phyloP scores from a whole-genome alignment of 2,329 filamentous ascomycete species.

The Orbilia brochopaga region DNA sequence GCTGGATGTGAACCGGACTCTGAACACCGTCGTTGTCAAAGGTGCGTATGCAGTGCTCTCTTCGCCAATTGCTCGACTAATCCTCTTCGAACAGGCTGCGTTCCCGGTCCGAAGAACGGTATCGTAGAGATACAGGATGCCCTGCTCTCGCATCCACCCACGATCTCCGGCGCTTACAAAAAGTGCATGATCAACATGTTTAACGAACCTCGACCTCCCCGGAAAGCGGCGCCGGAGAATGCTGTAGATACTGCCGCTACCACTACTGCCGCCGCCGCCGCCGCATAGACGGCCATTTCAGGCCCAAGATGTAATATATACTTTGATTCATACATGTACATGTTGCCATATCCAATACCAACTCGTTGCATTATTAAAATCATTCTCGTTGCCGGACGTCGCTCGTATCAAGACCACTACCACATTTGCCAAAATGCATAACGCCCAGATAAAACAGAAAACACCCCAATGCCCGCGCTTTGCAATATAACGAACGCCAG shows the following conservation, averaged over 20 bases:
- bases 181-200: slow-evolving; percentile 21
- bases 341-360: too few species aligned
- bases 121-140: slow-evolving; percentile 87
- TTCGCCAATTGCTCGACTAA: background rate
- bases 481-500: background rate
- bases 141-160: slow-evolving; percentile 34
- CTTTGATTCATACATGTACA: too few species aligned
- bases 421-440: background rate
- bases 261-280: background rate
- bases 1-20: slow-evolving; percentile 82
- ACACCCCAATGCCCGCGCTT: background rate
- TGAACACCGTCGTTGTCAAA: slow-evolving; percentile 86
- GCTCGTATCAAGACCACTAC: too few species aligned
- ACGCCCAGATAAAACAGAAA: background rate
- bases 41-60: slow-evolving; percentile 61
- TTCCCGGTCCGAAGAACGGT: slow-evolving; percentile 86
- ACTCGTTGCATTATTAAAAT: too few species aligned
- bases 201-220: too few species aligned
- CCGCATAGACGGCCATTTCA: too few species aligned
- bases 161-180: slow-evolving; percentile 34
- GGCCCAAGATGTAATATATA: too few species aligned
- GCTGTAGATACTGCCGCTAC: slow-evolving; percentile 8
- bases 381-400: too few species aligned
- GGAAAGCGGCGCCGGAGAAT: slow-evolving; percentile 5
- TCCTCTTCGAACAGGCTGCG: slow-evolving; percentile 62